Evolutionary conservation across 495 filamentous ascomycete genomes (phyloP).

Genomic region (Xylaria grammica): DNA sequence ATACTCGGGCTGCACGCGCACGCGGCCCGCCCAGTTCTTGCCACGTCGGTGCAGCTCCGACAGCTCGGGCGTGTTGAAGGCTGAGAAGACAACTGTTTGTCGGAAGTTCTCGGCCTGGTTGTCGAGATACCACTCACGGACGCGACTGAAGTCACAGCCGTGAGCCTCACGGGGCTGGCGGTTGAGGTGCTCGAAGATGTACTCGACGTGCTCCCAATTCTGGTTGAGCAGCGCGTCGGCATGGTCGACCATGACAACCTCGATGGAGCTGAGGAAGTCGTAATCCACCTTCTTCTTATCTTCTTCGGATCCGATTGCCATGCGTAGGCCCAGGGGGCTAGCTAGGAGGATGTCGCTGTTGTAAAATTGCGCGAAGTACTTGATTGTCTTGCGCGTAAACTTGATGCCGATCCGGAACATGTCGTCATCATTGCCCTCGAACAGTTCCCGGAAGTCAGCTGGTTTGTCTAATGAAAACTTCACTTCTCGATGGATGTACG

Average conservation of each 20-base stretch:
- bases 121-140: conserved; percentile 91
- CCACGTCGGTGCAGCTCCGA: conserved; percentile 78
- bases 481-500: conserved; percentile 69
- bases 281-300: conserved; percentile 77
- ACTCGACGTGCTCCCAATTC: conserved; percentile 95
- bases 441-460: conserved; percentile 87
- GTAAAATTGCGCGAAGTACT: conserved; percentile 95
- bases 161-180: conserved; percentile 87
- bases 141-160: conserved; percentile 91
- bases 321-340: conserved; percentile 84
- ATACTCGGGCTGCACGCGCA: conserved; percentile 70
- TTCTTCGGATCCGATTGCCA: conserved; percentile 80
- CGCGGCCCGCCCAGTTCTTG: conserved; percentile 77
- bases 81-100: conserved; percentile 79
- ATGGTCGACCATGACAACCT: conserved; percentile 87
- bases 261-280: conserved; percentile 92
- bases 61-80: conserved; percentile 88
- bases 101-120: conserved; percentile 77
- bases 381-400: conserved; percentile 93
- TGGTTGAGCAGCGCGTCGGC: conserved; percentile 95
- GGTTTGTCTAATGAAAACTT: conserved; percentile 76
- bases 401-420: conserved; percentile 93
- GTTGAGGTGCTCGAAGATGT: conserved; percentile 90
- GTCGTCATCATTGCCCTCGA: conserved; percentile 93
- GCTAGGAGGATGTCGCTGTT: conserved; percentile 93